Percentiles rank a stretch among this genome's conserved stretches.
phyloP scores from a whole-genome alignment of 1,139 yeast species.

The Petasospora fabianii region DNA sequence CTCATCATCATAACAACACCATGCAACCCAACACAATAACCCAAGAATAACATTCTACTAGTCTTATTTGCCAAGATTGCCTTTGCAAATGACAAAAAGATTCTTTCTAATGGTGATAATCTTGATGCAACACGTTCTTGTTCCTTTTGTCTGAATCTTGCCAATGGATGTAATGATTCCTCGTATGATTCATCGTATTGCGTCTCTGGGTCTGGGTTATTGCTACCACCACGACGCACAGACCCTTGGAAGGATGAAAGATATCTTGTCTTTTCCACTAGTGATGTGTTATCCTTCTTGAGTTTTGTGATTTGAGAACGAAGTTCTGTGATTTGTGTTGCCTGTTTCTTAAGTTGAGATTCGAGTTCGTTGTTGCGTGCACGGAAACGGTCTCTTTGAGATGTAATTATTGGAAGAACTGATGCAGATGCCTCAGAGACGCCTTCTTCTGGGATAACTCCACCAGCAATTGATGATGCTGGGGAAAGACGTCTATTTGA shows the following conservation, averaged over 20 bases:
- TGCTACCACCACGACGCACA: constrained; percentile 21
- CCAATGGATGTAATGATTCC: constrained; percentile 77
- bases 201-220: constrained; percentile 48
- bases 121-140: constrained; percentile 70
- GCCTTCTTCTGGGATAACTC: constrained; percentile 32
- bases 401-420: constrained; percentile 83
- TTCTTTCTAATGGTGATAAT: constrained; percentile 73
- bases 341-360: constrained; percentile 66
- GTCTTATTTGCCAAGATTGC: constrained; percentile 69
- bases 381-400: constrained; percentile 91
- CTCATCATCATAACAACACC: constrained; percentile 65
- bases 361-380: constrained; percentile 78
- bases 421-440: constrained; percentile 32
- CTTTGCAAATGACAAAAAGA: constrained; percentile 72
- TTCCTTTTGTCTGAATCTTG: constrained; percentile 75
- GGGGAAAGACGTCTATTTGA: constrained; percentile 35
- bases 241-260: constrained; percentile 47
- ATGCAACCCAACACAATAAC: constrained; percentile 75
- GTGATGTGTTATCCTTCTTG: constrained; percentile 69
- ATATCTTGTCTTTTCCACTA: constrained; percentile 80
- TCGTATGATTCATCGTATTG: constrained; percentile 63
- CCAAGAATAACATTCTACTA: constrained; percentile 68
- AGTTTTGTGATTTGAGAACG: constrained; percentile 61
- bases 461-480: constrained; percentile 49
- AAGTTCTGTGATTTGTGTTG: constrained; percentile 51